Percentiles rank a stretch among this genome's conserved stretches.
Evolutionary conservation across 1,284 basidiomycete genomes (phyloP).

Genomic region (Lentinula novae-zelandiae): DNA sequence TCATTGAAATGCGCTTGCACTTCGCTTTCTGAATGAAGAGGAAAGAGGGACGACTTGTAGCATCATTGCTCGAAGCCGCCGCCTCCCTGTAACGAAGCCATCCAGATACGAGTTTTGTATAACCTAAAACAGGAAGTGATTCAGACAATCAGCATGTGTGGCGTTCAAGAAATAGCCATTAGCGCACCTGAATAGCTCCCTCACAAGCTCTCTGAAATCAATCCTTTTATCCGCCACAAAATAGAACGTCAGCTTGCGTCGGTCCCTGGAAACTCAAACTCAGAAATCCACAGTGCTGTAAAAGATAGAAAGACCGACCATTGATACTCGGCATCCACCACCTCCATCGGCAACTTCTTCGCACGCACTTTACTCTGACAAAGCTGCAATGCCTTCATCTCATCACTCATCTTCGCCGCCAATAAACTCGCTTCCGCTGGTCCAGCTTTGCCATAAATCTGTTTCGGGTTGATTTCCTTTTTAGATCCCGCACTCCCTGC

Average conservation of each 20-base stretch:
- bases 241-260: constrained; percentile 97
- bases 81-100: constrained; percentile 54
- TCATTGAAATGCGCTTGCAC: not conserved
- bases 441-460: constrained; percentile 92
- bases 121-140: constrained; percentile 33
- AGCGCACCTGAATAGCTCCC: constrained; percentile 81
- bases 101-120: constrained; percentile 77
- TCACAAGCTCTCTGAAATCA: constrained; percentile 94
- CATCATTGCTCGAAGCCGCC: constrained; percentile 16
- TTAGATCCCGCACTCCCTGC: constrained; percentile 31
- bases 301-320: constrained; percentile 53
- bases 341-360: constrained; percentile 95
- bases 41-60: not conserved
- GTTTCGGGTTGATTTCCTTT: constrained; percentile 95
- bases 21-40: not conserved
- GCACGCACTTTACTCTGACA: constrained; percentile 90
- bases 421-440: constrained; percentile 80
- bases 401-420: constrained; percentile 82
- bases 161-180: not conserved
- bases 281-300: not conserved
- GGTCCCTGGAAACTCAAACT: constrained; percentile 60
- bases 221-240: constrained; percentile 95
- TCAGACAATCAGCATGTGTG: not conserved
- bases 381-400: constrained; percentile 87
- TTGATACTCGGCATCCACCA: constrained; percentile 97